A percentile compares a stretch with the other conserved stretches of the same genome.
phyloP scores from a whole-genome alignment of 2,329 filamentous ascomycete genomes.

The Colletotrichum ledebouriae region DNA sequence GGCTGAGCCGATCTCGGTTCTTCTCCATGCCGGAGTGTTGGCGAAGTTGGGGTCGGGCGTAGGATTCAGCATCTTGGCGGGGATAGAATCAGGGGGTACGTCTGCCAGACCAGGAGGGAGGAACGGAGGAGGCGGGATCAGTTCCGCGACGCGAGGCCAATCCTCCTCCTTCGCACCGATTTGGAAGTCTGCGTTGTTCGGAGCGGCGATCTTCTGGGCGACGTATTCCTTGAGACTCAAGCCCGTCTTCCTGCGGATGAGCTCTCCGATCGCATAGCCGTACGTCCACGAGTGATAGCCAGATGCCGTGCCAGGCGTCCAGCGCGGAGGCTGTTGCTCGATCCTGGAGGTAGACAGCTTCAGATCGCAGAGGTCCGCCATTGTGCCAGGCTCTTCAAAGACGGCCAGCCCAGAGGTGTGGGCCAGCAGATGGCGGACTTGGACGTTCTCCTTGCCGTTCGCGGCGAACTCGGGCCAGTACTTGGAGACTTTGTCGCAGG shows the following conservation, averaged over 20 bases:
- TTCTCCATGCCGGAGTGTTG: slow-evolving; percentile 52
- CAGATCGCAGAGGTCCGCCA: slow-evolving; percentile 52
- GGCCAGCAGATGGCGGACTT: slow-evolving; percentile 56
- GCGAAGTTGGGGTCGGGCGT: slow-evolving; percentile 41
- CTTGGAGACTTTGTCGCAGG: slow-evolving; percentile 53
- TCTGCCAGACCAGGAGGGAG: not conserved
- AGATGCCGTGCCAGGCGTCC: slow-evolving; percentile 57
- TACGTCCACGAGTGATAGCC: slow-evolving; percentile 58
- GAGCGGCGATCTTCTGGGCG: slow-evolving; percentile 52
- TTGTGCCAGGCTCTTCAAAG: slow-evolving; percentile 50
- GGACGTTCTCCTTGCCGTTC: slow-evolving; percentile 56
- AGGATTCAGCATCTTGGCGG: slow-evolving; percentile 47
- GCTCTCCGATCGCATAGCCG: slow-evolving; percentile 58
- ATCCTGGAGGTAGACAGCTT: slow-evolving; percentile 50
- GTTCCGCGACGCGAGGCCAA: slow-evolving; percentile 54
- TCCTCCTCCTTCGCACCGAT: slow-evolving; percentile 58
- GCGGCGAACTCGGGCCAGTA: slow-evolving; percentile 62
- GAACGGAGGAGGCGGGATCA: slow-evolving; percentile 47
- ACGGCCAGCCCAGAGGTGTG: slow-evolving; percentile 55
- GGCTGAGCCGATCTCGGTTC: slow-evolving; percentile 55
- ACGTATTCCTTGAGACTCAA: slow-evolving; percentile 58
- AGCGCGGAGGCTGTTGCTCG: slow-evolving; percentile 57
- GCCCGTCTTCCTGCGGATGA: slow-evolving; percentile 57
- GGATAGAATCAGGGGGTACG: slow-evolving; percentile 47
- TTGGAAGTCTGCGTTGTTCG: slow-evolving; percentile 61